These are phyloP conservation scores for Solidago caesia DNA, from an alignment of 129 eudicot species.

Conservation along the genomic window DNA sequence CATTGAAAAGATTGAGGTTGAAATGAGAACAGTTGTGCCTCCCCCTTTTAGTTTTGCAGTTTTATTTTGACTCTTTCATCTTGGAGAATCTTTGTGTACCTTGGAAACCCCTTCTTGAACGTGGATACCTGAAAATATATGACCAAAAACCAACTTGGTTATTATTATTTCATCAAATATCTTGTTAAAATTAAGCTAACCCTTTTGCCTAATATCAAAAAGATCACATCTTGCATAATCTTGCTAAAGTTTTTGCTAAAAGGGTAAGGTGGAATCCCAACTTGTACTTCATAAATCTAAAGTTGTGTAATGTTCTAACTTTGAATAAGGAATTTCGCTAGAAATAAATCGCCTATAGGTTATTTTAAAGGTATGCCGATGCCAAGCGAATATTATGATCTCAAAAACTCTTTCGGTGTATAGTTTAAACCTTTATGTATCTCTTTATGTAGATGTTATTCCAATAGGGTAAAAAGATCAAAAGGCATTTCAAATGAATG, in stretches of 20 bases:
- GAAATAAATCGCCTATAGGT: conserved; percentile 13
- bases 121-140: conserved; percentile 54
- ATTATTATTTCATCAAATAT: background rate
- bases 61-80: conserved; percentile 68
- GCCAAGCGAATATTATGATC: background rate
- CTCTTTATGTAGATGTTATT: background rate
- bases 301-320: background rate
- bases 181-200: conserved; percentile 18
- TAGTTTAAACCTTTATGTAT: background rate
- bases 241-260: conserved; percentile 18
- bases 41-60: conserved; percentile 33
- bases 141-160: conserved; percentile 1
- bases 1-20: conserved; percentile 43
- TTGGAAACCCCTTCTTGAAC: conserved; percentile 77
- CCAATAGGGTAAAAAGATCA: background rate
- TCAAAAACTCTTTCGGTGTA: conserved; percentile 15
- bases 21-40: conserved; percentile 23
- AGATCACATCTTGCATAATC: conserved; percentile 32
- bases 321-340: background rate
- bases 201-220: conserved; percentile 13
- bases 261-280: conserved; percentile 1
- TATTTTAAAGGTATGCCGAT: conserved; percentile 14
- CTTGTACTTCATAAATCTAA: conserved; percentile 14
- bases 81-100: conserved; percentile 65
- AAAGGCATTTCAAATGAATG: background rate